These are phyloP conservation scores for Nothopassalora personata DNA, from an alignment of 2,329 filamentous ascomycete species.

Conservation along the genomic window DNA sequence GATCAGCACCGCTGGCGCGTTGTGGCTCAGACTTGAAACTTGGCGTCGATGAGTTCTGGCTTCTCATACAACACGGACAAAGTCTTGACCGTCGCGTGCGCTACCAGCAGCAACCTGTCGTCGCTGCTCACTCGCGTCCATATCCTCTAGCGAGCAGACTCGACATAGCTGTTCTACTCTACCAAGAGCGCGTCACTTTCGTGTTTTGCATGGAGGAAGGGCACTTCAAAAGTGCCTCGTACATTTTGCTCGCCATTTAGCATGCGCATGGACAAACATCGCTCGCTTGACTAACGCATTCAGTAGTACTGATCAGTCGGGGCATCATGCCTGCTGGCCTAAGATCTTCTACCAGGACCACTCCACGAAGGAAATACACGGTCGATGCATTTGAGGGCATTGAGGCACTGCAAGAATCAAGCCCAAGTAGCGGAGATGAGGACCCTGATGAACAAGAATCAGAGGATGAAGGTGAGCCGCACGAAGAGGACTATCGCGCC, in stretches of 20 bases:
- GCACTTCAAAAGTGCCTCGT: no score
- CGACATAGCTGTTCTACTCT: background rate
- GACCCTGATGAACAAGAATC: conserved; percentile 14
- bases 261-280: background rate
- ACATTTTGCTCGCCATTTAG: background rate
- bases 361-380: conserved; percentile 29
- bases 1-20: background rate
- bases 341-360: conserved; percentile 20
- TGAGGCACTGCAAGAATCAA: conserved; percentile 20
- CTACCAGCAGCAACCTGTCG: background rate
- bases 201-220: background rate
- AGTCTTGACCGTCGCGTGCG: background rate
- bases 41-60: background rate
- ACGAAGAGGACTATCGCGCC: conserved; percentile 34
- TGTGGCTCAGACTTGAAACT: background rate
- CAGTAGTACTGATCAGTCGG: background rate
- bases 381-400: conserved; percentile 35
- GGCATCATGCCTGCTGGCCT: conserved; percentile 15
- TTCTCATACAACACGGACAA: background rate
- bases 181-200: conserved; percentile 3
- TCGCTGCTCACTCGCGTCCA: background rate
- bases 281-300: background rate
- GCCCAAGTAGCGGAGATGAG: conserved; percentile 24
- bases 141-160: background rate
- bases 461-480: conserved; percentile 8